Conservation (phyloP, 495 filamentous ascomycete genomes). For the Aspergillus nanangensis region DNA sequence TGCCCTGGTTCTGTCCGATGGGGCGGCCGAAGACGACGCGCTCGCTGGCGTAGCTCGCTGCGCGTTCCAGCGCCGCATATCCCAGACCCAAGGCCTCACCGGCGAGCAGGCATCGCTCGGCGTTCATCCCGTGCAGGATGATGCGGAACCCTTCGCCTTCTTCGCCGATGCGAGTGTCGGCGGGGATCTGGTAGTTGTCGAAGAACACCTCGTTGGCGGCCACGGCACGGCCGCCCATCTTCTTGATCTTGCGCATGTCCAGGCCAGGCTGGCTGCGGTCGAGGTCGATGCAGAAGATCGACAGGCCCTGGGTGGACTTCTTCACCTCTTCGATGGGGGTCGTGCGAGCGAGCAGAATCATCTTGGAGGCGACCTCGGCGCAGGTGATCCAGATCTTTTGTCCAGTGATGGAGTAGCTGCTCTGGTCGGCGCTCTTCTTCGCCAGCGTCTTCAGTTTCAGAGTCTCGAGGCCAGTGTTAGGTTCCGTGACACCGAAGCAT, state of each 20-base stretch:
- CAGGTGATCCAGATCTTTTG: conserved; percentile 85
- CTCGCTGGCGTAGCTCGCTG: conserved; percentile 63
- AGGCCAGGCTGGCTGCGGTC: conserved; percentile 52
- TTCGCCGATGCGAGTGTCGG: conserved; percentile 57
- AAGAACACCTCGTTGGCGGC: conserved; percentile 85
- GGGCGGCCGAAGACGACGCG: conserved; percentile 65
- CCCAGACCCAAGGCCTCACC: conserved; percentile 76
- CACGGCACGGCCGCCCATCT: conserved; percentile 77
- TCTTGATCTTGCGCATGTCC: conserved; percentile 66
- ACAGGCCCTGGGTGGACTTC: conserved; percentile 66
- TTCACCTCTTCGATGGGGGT: conserved; percentile 60
- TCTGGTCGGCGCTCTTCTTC: conserved; percentile 36
- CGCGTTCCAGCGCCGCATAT: conserved; percentile 63
- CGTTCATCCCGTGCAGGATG: conserved; percentile 80
- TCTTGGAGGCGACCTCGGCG: conserved; percentile 70
- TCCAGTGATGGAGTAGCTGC: conserved; percentile 59
- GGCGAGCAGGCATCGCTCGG: conserved; percentile 70
- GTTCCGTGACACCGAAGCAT: conserved; percentile 66
- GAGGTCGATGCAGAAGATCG: conserved; percentile 72
- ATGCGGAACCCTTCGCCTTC: conserved; percentile 74
- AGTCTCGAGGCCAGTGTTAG: conserved; percentile 71
- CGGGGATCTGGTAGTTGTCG: conserved; percentile 62
- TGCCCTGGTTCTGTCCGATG: conserved; percentile 72
- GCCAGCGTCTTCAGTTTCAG: conserved; percentile 61
- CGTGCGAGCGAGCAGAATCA: conserved; percentile 74